Conservation (phyloP, 352 stramenopile species). For the Elongisporangium anandrum region DNA sequence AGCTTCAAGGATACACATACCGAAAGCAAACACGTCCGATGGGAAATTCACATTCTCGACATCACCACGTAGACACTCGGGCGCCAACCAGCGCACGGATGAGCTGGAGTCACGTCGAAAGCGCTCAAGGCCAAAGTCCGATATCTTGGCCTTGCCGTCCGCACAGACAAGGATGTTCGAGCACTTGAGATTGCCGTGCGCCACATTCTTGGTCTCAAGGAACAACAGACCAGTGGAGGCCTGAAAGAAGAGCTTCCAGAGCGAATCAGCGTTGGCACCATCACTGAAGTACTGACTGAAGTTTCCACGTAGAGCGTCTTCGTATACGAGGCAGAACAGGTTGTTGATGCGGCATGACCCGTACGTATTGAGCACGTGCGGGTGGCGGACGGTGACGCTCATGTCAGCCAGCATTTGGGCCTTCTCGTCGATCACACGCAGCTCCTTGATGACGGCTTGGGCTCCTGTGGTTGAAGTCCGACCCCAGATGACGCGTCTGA, state of each 20-base stretch:
- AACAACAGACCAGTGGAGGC: constrained; percentile 29
- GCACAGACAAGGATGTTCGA: constrained; percentile 13
- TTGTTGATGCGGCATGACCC: too few species aligned
- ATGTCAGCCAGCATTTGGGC: too few species aligned
- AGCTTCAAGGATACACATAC: constrained; percentile 13
- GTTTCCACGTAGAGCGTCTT: constrained; percentile 13
- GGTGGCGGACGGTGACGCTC: too few species aligned
- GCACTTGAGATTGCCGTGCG: constrained; percentile 17
- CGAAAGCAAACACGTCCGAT: constrained; percentile 15
- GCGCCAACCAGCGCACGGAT: too few species aligned
- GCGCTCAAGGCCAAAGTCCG: constrained; percentile 12
- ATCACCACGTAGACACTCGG: too few species aligned
- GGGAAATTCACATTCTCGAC: too few species aligned
- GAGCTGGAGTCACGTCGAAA: too few species aligned
- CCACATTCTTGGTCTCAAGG: constrained; percentile 12
- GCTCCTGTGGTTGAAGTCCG: too few species aligned
- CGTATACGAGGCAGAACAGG: constrained; percentile 5
- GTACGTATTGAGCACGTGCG: too few species aligned
- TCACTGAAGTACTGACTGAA: constrained; percentile 11
- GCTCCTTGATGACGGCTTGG: too few species aligned
- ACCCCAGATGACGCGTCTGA: too few species aligned
- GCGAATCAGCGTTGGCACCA: background rate
- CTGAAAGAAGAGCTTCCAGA: constrained; percentile 8
- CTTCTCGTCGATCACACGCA: too few species aligned
- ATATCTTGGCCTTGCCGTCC: constrained; percentile 9